Conservation (phyloP, 176 grass and related monocot genomes). For the Poa annua region DNA sequence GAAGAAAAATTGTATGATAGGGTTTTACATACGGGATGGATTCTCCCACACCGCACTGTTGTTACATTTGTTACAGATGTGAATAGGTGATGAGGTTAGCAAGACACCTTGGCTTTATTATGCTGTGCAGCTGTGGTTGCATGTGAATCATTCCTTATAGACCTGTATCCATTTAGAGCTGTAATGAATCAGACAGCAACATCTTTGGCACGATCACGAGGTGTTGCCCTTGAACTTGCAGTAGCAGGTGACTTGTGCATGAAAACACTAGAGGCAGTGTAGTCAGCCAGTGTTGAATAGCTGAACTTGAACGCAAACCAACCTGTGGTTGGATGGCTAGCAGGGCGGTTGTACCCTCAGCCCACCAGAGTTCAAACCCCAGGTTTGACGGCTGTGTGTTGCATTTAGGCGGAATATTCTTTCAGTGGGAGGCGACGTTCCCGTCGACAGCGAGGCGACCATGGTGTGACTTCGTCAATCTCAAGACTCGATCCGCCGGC, state of each 20-base stretch:
- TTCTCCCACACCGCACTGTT: not conserved
- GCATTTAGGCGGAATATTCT: no score
- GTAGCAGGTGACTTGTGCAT: conserved; percentile 83
- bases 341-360: no score
- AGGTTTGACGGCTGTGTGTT: no score
- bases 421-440: no score
- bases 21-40: conserved; percentile 37
- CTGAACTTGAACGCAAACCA: conserved; percentile 84
- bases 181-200: conserved; percentile 56
- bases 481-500: no score
- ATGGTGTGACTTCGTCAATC: no score
- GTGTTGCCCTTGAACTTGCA: conserved; percentile 63
- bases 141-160: conserved; percentile 14
- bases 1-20: conserved; percentile 51
- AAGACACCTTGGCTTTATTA: not conserved
- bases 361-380: no score
- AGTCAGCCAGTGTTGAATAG: conserved; percentile 65
- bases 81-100: conserved; percentile 31
- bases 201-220: conserved; percentile 65
- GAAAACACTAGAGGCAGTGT: conserved; percentile 87
- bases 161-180: no score
- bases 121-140: not conserved
- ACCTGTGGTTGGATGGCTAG: no score
- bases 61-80: conserved; percentile 22
- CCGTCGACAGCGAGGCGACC: no score